A percentile compares a stretch with the other conserved stretches of the same genome.
These are phyloP conservation scores for Mycothermus thermophilus DNA, from an alignment of 495 filamentous ascomycete species.

Conservation along the genomic window DNA sequence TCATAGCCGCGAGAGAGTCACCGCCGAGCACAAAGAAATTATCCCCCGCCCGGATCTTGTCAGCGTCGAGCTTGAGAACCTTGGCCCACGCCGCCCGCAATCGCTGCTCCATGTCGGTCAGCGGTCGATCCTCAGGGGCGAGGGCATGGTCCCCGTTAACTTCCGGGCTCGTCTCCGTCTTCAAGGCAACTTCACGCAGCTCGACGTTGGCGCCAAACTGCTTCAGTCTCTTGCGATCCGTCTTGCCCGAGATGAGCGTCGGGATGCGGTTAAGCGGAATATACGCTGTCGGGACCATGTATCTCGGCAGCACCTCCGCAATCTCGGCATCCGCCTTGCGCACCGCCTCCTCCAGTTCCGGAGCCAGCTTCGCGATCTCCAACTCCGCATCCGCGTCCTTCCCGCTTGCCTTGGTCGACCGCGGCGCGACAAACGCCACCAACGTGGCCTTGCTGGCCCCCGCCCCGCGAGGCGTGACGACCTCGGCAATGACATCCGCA, in stretches of 20 bases:
- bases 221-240: constrained; percentile 32
- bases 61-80: constrained; percentile 5
- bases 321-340: constrained; percentile 7
- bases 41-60: constrained; percentile 8
- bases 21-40: constrained; percentile 22
- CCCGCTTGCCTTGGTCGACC: neutral
- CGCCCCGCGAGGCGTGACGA: constrained; percentile 26
- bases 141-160: neutral
- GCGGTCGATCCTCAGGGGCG: neutral
- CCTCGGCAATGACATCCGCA: constrained; percentile 20
- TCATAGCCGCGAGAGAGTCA: constrained; percentile 22
- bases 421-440: constrained; percentile 14
- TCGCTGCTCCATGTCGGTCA: constrained; percentile 5
- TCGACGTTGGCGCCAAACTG: constrained; percentile 10
- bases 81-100: constrained; percentile 7
- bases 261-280: constrained; percentile 21
- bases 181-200: constrained; percentile 4
- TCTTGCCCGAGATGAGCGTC: constrained; percentile 34
- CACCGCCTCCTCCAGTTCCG: constrained; percentile 1
- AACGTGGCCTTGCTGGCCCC: constrained; percentile 16
- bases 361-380: constrained; percentile 1
- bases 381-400: neutral
- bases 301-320: constrained; percentile 31
- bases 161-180: neutral
- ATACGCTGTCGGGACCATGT: constrained; percentile 40